These are phyloP conservation scores for Solanum aculeatissimum DNA, from an alignment of 305 asterid species.

Conservation along the genomic window DNA sequence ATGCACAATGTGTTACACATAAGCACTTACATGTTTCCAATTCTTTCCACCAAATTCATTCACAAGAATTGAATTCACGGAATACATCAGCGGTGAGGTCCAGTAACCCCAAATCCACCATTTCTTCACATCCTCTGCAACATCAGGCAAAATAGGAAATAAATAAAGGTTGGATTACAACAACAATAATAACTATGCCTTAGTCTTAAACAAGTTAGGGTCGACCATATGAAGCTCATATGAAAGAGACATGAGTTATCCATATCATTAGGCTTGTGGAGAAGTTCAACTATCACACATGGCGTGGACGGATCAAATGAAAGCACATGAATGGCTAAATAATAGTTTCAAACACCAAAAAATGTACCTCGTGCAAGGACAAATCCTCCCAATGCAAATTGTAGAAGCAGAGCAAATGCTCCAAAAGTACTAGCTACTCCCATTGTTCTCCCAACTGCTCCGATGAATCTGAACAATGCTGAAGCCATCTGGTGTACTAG, in stretches of 20 bases:
- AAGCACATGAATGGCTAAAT: not conserved
- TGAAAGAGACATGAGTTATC: no score
- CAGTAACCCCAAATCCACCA: slow-evolving; percentile 54
- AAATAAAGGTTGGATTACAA: not conserved
- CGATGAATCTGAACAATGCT: slow-evolving; percentile 49
- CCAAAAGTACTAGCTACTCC: slow-evolving; percentile 66
- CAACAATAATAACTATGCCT: not conserved
- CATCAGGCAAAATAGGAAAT: not conserved
- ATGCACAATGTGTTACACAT: not conserved
- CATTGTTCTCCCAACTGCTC: slow-evolving; percentile 61
- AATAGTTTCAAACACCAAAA: not conserved
- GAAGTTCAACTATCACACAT: not conserved
- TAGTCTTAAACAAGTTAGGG: not conserved
- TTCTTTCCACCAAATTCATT: slow-evolving; percentile 58
- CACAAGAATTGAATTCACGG: slow-evolving; percentile 17
- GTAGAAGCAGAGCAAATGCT: slow-evolving; percentile 44
- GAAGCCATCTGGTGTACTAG: slow-evolving; percentile 38
- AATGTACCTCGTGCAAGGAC: slow-evolving; percentile 45
- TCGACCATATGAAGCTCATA: not conserved
- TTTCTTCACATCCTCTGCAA: slow-evolving; percentile 41
- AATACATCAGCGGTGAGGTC: slow-evolving; percentile 24
- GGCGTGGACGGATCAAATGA: not conserved
- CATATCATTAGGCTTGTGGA: not conserved
- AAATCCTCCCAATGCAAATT: slow-evolving; percentile 61
- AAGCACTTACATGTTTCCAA: slow-evolving; percentile 40